Evolutionary conservation across 306 rosid species (phyloP).

Genomic region (Gleditsia sinensis): DNA sequence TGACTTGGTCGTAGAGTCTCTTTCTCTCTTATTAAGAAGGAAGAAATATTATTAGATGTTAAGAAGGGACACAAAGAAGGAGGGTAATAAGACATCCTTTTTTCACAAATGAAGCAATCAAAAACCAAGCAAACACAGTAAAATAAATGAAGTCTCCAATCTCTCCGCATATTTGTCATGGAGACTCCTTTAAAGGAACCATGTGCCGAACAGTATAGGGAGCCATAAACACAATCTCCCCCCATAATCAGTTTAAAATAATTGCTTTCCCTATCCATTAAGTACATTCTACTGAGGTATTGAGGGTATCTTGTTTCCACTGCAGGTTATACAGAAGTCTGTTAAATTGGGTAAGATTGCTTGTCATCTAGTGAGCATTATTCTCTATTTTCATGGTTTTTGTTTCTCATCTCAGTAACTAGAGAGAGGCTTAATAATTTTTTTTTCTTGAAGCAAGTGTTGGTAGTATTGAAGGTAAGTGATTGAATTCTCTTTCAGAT

Average conservation of each 20-base stretch:
- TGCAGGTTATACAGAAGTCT: slow-evolving; percentile 81
- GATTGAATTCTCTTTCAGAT: slow-evolving; percentile 6
- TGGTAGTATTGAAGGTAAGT: slow-evolving; percentile 47
- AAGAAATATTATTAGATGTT: background rate
- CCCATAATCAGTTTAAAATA: background rate
- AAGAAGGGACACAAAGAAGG: background rate
- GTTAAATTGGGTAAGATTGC: slow-evolving; percentile 64
- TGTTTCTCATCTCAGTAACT: slow-evolving; percentile 56
- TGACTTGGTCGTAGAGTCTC: no score
- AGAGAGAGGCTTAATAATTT: slow-evolving; percentile 37
- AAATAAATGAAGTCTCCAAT: background rate
- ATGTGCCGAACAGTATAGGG: background rate
- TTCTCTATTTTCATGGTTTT: slow-evolving; percentile 83
- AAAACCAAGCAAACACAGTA: background rate
- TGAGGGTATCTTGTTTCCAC: slow-evolving; percentile 31
- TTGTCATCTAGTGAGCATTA: slow-evolving; percentile 64
- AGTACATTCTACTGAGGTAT: slow-evolving; percentile 18
- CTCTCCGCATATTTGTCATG: background rate
- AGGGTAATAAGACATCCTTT: background rate
- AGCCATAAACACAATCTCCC: background rate
- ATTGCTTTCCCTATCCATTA: slow-evolving; percentile 2
- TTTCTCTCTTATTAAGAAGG: background rate
- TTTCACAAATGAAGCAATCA: background rate
- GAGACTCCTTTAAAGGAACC: background rate
- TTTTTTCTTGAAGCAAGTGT: slow-evolving; percentile 55